Evolutionary conservation across 1,284 basidiomycete genomes (phyloP), one percentile per base, ranked within the genome.

Genomic region (Neolentinus lepideus): DNA sequence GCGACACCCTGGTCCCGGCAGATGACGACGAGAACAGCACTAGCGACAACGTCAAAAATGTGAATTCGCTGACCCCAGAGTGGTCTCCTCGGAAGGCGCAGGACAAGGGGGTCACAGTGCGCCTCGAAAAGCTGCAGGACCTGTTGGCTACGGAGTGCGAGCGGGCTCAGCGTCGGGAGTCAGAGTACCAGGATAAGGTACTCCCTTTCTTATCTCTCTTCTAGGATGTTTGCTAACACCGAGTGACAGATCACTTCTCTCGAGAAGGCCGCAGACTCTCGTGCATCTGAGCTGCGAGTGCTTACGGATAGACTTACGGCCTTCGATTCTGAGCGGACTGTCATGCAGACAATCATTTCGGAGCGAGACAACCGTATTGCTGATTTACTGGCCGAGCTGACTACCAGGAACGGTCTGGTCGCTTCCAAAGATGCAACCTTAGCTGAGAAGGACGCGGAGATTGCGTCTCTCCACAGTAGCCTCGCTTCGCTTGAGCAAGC

Each of bases 21-120:
- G 22, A 48, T 21, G 52, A 53, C 53, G 46, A 43, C 25, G 38
- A 24, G 43, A 6, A 53, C 45, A 56, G 46, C 11, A 19, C 43
- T 27, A 22, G 56, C 60, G 29, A 26, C 14, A 26, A n/a, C n/a
- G 47, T 8, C 60, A 29, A 16, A 21, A 50, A 29, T 50, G 47
- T n/a, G 47, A 9, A 8, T 3, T n/a, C 25, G 47, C 14, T 50
- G 24, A 50, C 47, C 14, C 47, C 47, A 4, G 47, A 25, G 47
- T 50, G 24, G 47, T 50, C 47, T 50, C 47, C 47, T 50, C 47
- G 47, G 22, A 26, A 26, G 21, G 6, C 3, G 27, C 24, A 26
- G 6, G 47, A 47, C 9, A 47, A 47, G 45, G 33, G 9, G 9
- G 9, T n/a, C 16, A n/a, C 3, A 4, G 38, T 21, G 38, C 16